These are phyloP conservation scores for Metarhizium humberi DNA, from an alignment of 2,329 filamentous ascomycete species.

Conservation along the genomic window DNA sequence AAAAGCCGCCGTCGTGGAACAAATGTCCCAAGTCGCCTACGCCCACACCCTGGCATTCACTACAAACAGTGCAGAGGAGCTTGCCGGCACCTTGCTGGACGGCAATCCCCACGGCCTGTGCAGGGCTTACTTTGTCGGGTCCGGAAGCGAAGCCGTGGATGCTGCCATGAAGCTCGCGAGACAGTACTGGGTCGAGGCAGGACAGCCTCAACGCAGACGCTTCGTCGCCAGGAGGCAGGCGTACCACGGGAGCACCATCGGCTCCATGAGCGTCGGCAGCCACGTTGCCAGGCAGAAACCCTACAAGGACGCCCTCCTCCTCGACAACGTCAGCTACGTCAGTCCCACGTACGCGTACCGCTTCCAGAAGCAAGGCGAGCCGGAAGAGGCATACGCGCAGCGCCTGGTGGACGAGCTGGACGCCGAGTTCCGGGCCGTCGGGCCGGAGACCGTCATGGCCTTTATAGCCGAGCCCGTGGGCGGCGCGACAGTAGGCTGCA, in stretches of 20 bases:
- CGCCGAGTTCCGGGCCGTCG: conserved; percentile 52
- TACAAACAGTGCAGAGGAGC: conserved; percentile 38
- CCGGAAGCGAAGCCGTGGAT: conserved; percentile 32
- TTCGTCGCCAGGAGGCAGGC: conserved; percentile 34
- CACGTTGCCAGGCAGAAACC: conserved; percentile 49
- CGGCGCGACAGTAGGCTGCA: conserved; percentile 58
- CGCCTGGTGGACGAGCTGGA: conserved; percentile 58
- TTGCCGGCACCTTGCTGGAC: conserved; percentile 26
- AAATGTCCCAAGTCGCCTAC: conserved; percentile 48
- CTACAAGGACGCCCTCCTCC: conserved; percentile 36
- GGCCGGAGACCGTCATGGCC: conserved; percentile 56
- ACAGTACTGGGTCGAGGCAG: conserved; percentile 36
- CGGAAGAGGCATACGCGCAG: conserved; percentile 47
- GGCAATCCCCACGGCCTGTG: conserved; percentile 26
- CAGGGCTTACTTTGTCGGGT: conserved; percentile 26
- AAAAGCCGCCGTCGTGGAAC: conserved; percentile 45
- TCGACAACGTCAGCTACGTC: conserved; percentile 45
- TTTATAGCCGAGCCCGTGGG: conserved; percentile 69
- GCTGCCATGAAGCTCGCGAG: conserved; percentile 38
- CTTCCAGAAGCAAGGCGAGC: conserved; percentile 40
- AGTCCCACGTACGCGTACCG: conserved; percentile 61
- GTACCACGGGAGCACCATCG: conserved; percentile 46
- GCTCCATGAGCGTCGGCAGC: conserved; percentile 55
- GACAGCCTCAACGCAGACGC: conserved; percentile 21
- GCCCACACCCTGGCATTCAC: conserved; percentile 27